These are phyloP conservation scores for Colletotrichum falcatum DNA, from an alignment of 2,329 filamentous ascomycete genomes.

Conservation along the genomic window DNA sequence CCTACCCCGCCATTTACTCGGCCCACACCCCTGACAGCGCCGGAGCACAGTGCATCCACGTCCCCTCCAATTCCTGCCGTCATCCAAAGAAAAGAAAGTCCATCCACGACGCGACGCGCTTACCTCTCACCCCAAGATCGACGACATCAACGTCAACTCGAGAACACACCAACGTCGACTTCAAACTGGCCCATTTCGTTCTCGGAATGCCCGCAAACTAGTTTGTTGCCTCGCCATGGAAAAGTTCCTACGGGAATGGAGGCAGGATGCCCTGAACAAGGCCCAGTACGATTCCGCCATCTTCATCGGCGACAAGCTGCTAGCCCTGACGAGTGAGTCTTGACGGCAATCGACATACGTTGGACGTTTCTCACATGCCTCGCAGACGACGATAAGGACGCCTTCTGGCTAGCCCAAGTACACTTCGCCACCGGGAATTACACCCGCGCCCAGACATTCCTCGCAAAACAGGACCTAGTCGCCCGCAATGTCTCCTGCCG, in stretches of 20 bases:
- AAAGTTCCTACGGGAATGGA: slow-evolving; percentile 91
- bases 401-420: slow-evolving; percentile 97
- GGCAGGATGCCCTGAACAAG: slow-evolving; percentile 94
- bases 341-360: background rate
- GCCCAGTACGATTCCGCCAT: slow-evolving; percentile 97
- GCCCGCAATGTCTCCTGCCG: slow-evolving; percentile 85
- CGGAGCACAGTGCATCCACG: slow-evolving; percentile 37
- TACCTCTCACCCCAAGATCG: slow-evolving; percentile 32
- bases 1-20: slow-evolving; percentile 41
- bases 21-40: slow-evolving; percentile 36
- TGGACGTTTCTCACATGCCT: slow-evolving; percentile 4
- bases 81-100: slow-evolving; percentile 41
- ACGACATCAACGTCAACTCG: slow-evolving; percentile 28
- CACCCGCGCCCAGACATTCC: slow-evolving; percentile 87
- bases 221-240: slow-evolving; percentile 72
- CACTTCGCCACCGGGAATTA: slow-evolving; percentile 97
- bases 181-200: background rate
- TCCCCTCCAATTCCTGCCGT: slow-evolving; percentile 36
- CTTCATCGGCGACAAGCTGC: slow-evolving; percentile 95
- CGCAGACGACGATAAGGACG: slow-evolving; percentile 90
- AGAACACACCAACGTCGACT: background rate
- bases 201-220: slow-evolving; percentile 31
- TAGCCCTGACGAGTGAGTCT: slow-evolving; percentile 88
- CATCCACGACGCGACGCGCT: slow-evolving; percentile 36
- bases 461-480: slow-evolving; percentile 86